phyloP scores from a whole-genome alignment of 352 stramenopile species.

The Phytophthora tubulina region DNA sequence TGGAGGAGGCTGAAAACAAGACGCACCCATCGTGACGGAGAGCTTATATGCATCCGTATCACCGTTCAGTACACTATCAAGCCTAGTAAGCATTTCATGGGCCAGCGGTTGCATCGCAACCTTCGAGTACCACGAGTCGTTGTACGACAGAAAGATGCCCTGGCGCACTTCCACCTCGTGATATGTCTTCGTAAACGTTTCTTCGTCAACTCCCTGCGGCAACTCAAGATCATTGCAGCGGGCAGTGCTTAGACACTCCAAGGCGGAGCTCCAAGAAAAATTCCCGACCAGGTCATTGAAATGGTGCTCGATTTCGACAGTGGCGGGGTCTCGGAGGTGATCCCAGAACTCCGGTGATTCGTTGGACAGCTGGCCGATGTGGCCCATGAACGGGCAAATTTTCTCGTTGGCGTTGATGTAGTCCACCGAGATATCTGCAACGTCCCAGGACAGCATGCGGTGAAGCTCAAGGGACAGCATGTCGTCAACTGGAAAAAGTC shows the following conservation, averaged over 20 bases:
- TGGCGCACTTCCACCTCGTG: conserved; percentile 79
- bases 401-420: conserved; percentile 85
- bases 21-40: conserved; percentile 82
- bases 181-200: conserved; percentile 82
- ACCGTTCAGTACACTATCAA: conserved; percentile 63
- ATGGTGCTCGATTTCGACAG: conserved; percentile 60
- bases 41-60: conserved; percentile 59
- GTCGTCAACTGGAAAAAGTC: conserved; percentile 74
- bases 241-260: conserved; percentile 86
- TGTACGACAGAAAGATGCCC: conserved; percentile 72
- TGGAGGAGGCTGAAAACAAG: not conserved
- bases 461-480: conserved; percentile 58
- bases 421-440: conserved; percentile 78
- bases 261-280: conserved; percentile 81
- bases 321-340: conserved; percentile 57
- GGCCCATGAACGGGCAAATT: conserved; percentile 81
- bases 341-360: conserved; percentile 63
- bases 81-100: conserved; percentile 68
- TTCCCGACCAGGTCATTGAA: conserved; percentile 77
- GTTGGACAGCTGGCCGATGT: conserved; percentile 71
- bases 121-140: conserved; percentile 87
- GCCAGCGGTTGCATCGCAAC: conserved; percentile 87
- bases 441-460: conserved; percentile 80
- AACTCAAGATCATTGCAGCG: conserved; percentile 83
- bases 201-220: conserved; percentile 68